Percentiles rank a stretch among this genome's conserved stretches.
Evolutionary conservation across 2,329 filamentous ascomycete genomes (phyloP).

Genomic region (Apiospora aurea): DNA sequence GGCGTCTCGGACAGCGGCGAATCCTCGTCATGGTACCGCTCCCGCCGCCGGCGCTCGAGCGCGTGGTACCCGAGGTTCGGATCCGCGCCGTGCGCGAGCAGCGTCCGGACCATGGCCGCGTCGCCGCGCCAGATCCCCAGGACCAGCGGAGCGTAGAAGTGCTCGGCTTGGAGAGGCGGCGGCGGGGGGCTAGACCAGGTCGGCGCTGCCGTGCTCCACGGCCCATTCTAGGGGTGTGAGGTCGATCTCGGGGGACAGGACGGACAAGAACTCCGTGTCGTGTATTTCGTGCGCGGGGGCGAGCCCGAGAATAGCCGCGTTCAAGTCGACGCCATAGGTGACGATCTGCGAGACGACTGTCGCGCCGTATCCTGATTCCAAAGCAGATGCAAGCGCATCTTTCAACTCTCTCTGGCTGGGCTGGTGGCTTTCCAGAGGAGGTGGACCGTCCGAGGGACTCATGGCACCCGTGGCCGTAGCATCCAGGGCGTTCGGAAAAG

Average conservation of each 20-base stretch:
- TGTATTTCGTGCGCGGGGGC: neutral
- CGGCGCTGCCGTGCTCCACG: conserved; percentile 5
- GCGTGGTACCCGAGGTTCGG: too few relatives aligned
- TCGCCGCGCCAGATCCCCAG: conserved; percentile 15
- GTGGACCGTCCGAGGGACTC: neutral
- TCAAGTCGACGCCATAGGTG: conserved; percentile 15
- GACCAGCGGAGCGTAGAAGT: too few relatives aligned
- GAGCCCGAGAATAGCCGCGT: neutral
- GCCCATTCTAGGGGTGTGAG: conserved; percentile 24
- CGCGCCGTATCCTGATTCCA: conserved; percentile 4
- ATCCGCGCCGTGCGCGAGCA: conserved; percentile 22
- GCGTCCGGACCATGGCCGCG: conserved; percentile 8
- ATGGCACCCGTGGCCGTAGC: too few relatives aligned
- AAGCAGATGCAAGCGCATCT: conserved; percentile 3
- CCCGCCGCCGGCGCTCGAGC: too few relatives aligned
- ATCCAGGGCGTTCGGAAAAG: neutral
- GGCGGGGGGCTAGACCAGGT: conserved; percentile 25
- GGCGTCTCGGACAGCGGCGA: too few relatives aligned
- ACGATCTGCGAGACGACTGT: conserved; percentile 9
- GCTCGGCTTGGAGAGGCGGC: too few relatives aligned
- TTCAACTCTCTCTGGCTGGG: neutral
- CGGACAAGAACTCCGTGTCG: neutral
- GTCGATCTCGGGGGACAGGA: neutral
- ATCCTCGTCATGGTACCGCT: too few relatives aligned
- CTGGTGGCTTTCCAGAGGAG: neutral